These are phyloP conservation scores for Cordyceps javanica DNA, from an alignment of 2,329 filamentous ascomycete genomes.

Conservation along the genomic window DNA sequence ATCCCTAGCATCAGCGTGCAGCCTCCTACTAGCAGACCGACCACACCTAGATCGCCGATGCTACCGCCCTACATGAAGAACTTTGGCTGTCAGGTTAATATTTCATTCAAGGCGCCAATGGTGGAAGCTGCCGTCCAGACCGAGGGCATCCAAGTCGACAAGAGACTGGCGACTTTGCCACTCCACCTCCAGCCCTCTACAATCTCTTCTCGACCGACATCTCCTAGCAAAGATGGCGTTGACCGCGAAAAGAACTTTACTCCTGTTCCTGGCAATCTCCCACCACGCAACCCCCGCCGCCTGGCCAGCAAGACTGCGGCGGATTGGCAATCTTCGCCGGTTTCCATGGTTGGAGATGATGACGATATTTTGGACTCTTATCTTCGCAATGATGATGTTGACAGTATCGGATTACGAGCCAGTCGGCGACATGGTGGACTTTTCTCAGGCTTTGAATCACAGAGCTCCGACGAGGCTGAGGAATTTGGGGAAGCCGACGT, in stretches of 20 bases:
- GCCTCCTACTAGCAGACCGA: constrained; percentile 77
- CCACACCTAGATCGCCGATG: constrained; percentile 65
- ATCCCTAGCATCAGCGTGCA: constrained; percentile 90
- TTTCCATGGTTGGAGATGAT: constrained; percentile 40
- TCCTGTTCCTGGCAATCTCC: constrained; percentile 46
- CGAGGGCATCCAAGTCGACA: constrained; percentile 81
- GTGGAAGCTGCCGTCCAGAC: constrained; percentile 61
- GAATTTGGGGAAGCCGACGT: constrained; percentile 56
- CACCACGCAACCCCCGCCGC: constrained; percentile 55
- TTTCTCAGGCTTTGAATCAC: constrained; percentile 77
- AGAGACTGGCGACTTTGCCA: constrained; percentile 67
- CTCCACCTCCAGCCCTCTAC: constrained; percentile 73
- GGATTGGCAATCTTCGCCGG: constrained; percentile 31
- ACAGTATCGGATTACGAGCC: constrained; percentile 52
- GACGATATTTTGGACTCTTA: constrained; percentile 53
- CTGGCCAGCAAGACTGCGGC: constrained; percentile 39
- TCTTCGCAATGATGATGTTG: constrained; percentile 69
- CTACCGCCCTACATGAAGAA: constrained; percentile 80
- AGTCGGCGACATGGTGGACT: constrained; percentile 75
- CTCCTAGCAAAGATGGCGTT: constrained; percentile 36
- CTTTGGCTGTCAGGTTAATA: constrained; percentile 70
- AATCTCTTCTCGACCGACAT: constrained; percentile 56
- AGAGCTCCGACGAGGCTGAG: constrained; percentile 60
- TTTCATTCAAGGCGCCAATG: constrained; percentile 21
- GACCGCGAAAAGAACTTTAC: constrained; percentile 39